Base-by-base conservation (phyloP, 2,329 filamentous ascomycete species). In the Samsoniella hepiali region DNA sequence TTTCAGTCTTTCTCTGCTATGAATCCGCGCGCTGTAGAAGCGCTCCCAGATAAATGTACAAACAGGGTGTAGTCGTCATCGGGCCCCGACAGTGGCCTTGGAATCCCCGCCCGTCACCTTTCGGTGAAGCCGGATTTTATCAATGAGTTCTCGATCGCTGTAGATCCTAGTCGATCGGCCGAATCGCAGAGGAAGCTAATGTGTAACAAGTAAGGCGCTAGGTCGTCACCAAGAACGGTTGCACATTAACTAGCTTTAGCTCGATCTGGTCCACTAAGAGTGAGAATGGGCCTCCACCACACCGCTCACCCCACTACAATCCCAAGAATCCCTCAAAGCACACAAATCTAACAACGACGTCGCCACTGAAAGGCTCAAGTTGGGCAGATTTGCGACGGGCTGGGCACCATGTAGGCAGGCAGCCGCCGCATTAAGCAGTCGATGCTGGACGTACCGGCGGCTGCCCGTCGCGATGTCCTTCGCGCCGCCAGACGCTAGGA, bases 391-490 rank as follows among this genome's bases (percentile, higher is more conserved):
- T 64, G 51, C 36, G 42, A 62, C 1, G 36, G 64, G 10, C n/a
- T 62, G 13, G 50, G 29, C 3, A 40, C 38, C 7, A 51, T 70
- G 11, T 49, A 53, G 15, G 60, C 62, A 1, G 67, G 68, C 32
- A 64, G 64, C n/a, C 62, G 64, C 7, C 63, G 54, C 13, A 66
- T 70, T 1, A 67, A 68, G 44, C 66, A 67, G 9, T 45, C 58
- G 11, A 63, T 70, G 32, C 22, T 66, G 11, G 40, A 62, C 1
- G 59, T 70, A 51, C 62, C 5, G 3, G 62, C 9, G 62, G 66
- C 10, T 36, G 9, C 1, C 1, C 13, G 1, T 5, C 15, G 38
- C 38, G 38, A 40, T 15, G 65, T 67, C 7, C 56, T 70, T 3
- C 22, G 61, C 15, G 49, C 22, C 40, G 62, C 56, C 9, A 65